These are phyloP conservation scores for Kodamaea derodonti DNA, from an alignment of 1,139 yeast genomes.

Conservation along the genomic window DNA sequence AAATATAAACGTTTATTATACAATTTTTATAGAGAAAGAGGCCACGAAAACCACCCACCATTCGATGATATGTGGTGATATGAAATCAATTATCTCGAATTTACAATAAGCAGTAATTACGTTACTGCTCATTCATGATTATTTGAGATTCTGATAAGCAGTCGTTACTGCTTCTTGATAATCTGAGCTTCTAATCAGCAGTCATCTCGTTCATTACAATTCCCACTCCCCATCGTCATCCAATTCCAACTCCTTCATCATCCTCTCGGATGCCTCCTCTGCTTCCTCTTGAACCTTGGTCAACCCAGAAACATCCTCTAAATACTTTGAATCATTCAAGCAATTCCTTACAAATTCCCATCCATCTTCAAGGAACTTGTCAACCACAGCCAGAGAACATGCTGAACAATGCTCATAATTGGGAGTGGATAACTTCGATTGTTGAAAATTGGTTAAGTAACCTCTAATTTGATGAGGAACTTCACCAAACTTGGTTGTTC, in stretches of 20 bases:
- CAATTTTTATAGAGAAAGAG: too few relatives aligned
- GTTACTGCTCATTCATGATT: too few relatives aligned
- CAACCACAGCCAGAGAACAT: conserved; percentile 61
- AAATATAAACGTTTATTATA: too few relatives aligned
- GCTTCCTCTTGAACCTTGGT: conserved; percentile 68
- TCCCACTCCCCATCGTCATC: conserved; percentile 26
- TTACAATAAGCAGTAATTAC: too few relatives aligned
- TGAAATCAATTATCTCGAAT: too few relatives aligned
- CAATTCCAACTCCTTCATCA: conserved; percentile 35
- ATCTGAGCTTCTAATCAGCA: too few relatives aligned
- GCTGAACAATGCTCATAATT: conserved; percentile 80
- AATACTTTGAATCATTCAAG: conserved; percentile 56
- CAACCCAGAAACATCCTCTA: conserved; percentile 78
- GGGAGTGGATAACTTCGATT: conserved; percentile 63
- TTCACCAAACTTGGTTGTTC: conserved; percentile 52
- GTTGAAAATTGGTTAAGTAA: conserved; percentile 62
- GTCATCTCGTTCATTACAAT: too few relatives aligned
- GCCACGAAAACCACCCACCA: too few relatives aligned
- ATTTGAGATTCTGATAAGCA: too few relatives aligned
- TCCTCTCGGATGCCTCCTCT: conserved; percentile 50
- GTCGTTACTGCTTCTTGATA: too few relatives aligned
- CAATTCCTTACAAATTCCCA: conserved; percentile 82
- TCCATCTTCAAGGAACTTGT: conserved; percentile 47
- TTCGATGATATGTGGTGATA: too few relatives aligned
- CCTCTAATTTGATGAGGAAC: conserved; percentile 92